Evolutionary conservation across 2,329 filamentous ascomycete genomes (phyloP).

Genomic region (Gremmenia infestans): DNA sequence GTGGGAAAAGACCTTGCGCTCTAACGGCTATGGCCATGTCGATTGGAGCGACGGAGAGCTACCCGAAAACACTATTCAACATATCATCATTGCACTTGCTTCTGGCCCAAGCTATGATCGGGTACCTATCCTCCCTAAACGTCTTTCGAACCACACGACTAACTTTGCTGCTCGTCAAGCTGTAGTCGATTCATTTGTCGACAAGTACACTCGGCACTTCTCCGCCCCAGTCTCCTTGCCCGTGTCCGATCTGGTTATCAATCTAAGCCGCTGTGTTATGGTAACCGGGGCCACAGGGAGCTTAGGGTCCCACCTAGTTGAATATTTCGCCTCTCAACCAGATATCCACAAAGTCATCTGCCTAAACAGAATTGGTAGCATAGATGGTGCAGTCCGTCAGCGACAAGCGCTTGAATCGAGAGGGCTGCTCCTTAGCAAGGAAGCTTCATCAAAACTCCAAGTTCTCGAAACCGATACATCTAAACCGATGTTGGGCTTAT

Average conservation of each 20-base stretch:
- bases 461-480: conserved; percentile 39
- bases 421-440: conserved; percentile 22
- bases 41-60: conserved; percentile 13
- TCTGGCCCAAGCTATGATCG: conserved; percentile 5
- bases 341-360: conserved; percentile 37
- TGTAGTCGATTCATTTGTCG: conserved; percentile 1
- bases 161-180: conserved; percentile 2
- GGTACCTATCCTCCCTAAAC: not conserved
- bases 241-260: not conserved
- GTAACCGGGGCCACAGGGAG: conserved; percentile 37
- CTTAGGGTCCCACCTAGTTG: conserved; percentile 34
- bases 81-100: conserved; percentile 10
- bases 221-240: not conserved
- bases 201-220: not conserved
- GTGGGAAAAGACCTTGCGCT: conserved; percentile 9
- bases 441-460: conserved; percentile 33
- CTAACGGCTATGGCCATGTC: conserved; percentile 4
- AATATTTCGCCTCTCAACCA: conserved; percentile 23
- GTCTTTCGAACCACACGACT: not conserved
- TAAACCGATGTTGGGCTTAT: conserved; percentile 40
- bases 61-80: conserved; percentile 2
- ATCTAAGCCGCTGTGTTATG: conserved; percentile 21
- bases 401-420: conserved; percentile 28
- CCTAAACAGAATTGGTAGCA: conserved; percentile 39
- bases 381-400: conserved; percentile 32